Conservation (phyloP, 768 basidiomycete species). For the Phylloporus rhodoxanthus region DNA sequence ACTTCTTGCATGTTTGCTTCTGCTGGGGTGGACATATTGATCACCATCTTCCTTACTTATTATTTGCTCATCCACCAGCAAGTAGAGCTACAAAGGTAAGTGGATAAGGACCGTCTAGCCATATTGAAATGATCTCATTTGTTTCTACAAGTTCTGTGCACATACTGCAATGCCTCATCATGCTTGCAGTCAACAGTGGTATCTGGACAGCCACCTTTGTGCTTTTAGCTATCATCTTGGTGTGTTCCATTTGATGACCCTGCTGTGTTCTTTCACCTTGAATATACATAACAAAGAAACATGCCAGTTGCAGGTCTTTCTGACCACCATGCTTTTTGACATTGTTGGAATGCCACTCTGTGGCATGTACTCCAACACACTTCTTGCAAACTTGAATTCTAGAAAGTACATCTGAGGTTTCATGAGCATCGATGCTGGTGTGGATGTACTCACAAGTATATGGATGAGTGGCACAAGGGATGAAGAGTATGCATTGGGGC, state of each 20-base stretch:
- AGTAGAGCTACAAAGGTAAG: neutral
- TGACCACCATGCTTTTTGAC: neutral
- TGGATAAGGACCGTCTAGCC: no score
- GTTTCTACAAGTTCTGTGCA: slow-evolving; percentile 2
- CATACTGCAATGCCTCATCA: slow-evolving; percentile 5
- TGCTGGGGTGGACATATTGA: slow-evolving; percentile 5
- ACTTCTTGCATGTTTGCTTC: neutral
- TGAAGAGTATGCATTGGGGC: neutral
- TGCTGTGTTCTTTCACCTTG: neutral
- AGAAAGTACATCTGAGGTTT: slow-evolving; percentile 6
- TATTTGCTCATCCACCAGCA: slow-evolving; percentile 4
- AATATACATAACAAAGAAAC: neutral
- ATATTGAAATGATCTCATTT: neutral
- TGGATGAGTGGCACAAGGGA: neutral
- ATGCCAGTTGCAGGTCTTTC: neutral
- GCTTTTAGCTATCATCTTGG: slow-evolving; percentile 32
- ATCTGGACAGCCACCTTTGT: slow-evolving; percentile 46
- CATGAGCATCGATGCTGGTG: neutral
- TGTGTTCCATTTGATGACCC: neutral
- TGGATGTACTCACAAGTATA: neutral
- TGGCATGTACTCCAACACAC: slow-evolving; percentile 11
- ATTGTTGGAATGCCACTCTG: slow-evolving; percentile 3
- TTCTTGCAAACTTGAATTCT: slow-evolving; percentile 15
- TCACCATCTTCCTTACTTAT: slow-evolving; percentile 1
- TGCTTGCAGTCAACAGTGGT: slow-evolving; percentile 22